Evolutionary conservation across 2,329 filamentous ascomycete genomes (phyloP).

Genomic region (Exutisphaerella laricina): DNA sequence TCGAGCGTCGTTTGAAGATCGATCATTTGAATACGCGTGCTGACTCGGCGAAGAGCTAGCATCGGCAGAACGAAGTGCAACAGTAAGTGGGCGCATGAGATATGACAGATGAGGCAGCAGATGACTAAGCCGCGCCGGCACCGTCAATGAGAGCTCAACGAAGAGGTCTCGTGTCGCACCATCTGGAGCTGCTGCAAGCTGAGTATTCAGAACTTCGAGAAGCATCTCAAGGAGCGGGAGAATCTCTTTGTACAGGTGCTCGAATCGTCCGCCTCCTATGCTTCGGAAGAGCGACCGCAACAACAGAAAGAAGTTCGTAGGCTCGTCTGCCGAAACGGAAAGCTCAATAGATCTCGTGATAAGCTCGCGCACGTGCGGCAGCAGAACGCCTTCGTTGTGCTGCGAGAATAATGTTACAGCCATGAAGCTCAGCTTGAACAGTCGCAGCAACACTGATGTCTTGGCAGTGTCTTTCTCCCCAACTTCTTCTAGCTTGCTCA

Average conservation of each 20-base stretch:
- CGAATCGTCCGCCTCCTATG: conserved; percentile 94
- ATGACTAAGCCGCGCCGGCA: conserved; percentile 89
- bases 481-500: conserved; percentile 93
- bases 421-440: conserved; percentile 99
- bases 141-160: conserved; percentile 92
- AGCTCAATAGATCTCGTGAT: conserved; percentile 96
- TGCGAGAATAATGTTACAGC: conserved; percentile 91
- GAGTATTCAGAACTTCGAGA: conserved; percentile 91
- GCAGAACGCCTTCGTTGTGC: conserved; percentile 90
- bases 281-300: conserved; percentile 89
- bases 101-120: conserved; percentile 92
- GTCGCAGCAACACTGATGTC: conserved; percentile 81
- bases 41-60: conserved; percentile 39
- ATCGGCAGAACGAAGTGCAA: conserved; percentile 75
- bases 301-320: conserved; percentile 97
- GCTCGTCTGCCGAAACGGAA: conserved; percentile 90
- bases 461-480: conserved; percentile 87
- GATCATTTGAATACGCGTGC: conserved; percentile 20
- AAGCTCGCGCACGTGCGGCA: conserved; percentile 95
- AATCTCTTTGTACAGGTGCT: conserved; percentile 97
- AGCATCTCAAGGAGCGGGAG: conserved; percentile 95
- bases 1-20: conserved; percentile 19
- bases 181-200: conserved; percentile 84
- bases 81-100: conserved; percentile 94
- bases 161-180: conserved; percentile 90